Conservation (phyloP, 2,329 filamentous ascomycete genomes). For the Trichoderma lentiforme region DNA sequence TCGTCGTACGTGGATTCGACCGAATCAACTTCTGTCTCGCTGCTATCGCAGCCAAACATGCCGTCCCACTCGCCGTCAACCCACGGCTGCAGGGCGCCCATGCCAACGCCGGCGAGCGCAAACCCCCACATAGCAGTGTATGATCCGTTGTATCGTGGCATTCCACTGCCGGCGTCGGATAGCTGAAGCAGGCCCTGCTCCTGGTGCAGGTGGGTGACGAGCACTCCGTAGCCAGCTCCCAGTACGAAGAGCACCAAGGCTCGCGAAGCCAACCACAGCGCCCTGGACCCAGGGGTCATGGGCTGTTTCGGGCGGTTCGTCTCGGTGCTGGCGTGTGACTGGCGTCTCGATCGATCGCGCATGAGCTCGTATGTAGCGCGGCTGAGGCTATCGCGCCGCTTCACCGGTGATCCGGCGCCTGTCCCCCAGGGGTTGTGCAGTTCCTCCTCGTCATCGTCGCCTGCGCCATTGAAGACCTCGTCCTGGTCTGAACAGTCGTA, state of each 20-base stretch:
- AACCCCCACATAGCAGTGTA: constrained; percentile 79
- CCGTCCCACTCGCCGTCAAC: constrained; percentile 74
- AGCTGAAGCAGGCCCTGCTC: constrained; percentile 62
- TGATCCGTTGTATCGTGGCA: constrained; percentile 51
- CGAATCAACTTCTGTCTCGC: constrained; percentile 22
- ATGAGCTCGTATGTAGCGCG: constrained; percentile 45
- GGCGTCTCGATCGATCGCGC: constrained; percentile 39
- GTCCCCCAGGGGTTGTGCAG: constrained; percentile 73
- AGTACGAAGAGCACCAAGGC: constrained; percentile 69
- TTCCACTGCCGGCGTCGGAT: constrained; percentile 39
- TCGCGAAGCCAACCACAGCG: constrained; percentile 53
- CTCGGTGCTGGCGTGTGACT: constrained; percentile 33
- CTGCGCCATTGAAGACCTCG: constrained; percentile 28
- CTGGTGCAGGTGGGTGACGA: constrained; percentile 77
- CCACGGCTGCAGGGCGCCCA: constrained; percentile 81
- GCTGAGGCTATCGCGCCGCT: constrained; percentile 40
- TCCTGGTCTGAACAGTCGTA: constrained; percentile 65
- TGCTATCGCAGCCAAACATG: constrained; percentile 39
- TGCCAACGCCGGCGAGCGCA: constrained; percentile 66
- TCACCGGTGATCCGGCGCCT: constrained; percentile 66
- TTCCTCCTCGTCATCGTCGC: constrained; percentile 45
- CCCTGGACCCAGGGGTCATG: constrained; percentile 20
- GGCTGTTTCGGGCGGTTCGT: constrained; percentile 25
- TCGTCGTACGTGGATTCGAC: constrained; percentile 27
- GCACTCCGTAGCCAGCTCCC: constrained; percentile 76